Evolutionary conservation across 2,329 filamentous ascomycete species (phyloP).

Genomic region (Paracoccidioides brasiliensis): DNA sequence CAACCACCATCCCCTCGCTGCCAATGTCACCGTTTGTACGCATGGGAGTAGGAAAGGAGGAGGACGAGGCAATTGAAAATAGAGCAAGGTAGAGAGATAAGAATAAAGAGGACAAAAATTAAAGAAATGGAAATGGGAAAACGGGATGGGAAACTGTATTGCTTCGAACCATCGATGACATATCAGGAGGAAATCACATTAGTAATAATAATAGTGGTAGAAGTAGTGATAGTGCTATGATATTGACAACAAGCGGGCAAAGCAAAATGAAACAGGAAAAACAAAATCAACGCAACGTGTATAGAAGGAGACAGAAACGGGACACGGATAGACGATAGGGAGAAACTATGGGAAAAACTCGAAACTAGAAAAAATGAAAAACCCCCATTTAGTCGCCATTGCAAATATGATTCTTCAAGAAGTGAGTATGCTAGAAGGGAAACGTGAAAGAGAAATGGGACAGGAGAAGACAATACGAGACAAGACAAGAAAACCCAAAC

Average conservation of each 20-base stretch:
- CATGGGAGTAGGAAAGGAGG: neutral
- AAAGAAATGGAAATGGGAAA: too few relatives aligned
- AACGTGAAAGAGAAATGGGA: neutral
- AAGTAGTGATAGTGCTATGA: neutral
- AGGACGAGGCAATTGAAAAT: neutral
- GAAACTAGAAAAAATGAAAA: neutral
- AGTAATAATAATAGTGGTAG: neutral
- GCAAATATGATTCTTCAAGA: neutral
- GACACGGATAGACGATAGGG: neutral
- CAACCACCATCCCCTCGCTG: neutral
- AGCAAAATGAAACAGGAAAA: neutral
- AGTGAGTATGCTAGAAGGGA: neutral
- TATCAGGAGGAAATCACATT: neutral
- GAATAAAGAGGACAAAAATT: neutral
- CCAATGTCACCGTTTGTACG: neutral
- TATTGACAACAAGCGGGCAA: neutral
- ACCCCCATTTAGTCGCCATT: neutral
- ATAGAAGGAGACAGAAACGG: constrained; percentile 4
- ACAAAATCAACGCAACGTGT: neutral
- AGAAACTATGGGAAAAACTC: neutral
- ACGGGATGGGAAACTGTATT: neutral
- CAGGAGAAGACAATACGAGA: neutral
- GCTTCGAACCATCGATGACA: neutral
- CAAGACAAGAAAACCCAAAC: neutral
- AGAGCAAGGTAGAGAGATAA: neutral